Conservation (phyloP, 345 rosid genomes). For the Syzygium oleosum region DNA sequence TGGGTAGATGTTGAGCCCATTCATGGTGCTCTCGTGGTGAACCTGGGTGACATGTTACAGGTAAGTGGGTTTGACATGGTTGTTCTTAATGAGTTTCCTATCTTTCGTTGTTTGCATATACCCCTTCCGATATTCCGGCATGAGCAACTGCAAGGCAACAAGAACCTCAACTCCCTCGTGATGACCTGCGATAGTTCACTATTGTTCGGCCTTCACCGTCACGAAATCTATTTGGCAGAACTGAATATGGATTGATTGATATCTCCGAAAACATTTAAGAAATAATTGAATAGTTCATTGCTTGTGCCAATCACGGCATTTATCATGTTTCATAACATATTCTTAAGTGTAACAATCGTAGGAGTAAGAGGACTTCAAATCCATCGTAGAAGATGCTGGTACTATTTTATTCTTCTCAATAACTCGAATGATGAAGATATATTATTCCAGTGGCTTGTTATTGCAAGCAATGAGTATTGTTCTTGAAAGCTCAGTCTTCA, state of each 20-base stretch:
- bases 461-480: too few relatives aligned
- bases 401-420: too few relatives aligned
- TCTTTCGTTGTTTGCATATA: background rate
- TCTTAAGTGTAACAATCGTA: accelerated
- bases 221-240: background rate
- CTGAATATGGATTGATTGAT: background rate
- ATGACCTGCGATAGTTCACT: background rate
- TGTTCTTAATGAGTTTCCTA: background rate
- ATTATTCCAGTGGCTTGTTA: too few relatives aligned
- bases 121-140: background rate
- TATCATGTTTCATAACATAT: background rate
- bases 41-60: constrained; percentile 14
- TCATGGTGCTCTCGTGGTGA: constrained; percentile 6
- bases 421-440: too few relatives aligned
- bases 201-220: background rate
- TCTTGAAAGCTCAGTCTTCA: too few relatives aligned
- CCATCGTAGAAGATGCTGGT: too few relatives aligned
- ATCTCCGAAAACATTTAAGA: background rate
- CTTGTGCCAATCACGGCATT: background rate
- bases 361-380: background rate
- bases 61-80: background rate
- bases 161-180: background rate
- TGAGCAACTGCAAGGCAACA: background rate
- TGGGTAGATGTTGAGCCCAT: constrained; percentile 12
- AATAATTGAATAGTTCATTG: background rate